These are phyloP conservation scores for Coffea canephora DNA, from an alignment of 257 asterid genomes.

Conservation along the genomic window DNA sequence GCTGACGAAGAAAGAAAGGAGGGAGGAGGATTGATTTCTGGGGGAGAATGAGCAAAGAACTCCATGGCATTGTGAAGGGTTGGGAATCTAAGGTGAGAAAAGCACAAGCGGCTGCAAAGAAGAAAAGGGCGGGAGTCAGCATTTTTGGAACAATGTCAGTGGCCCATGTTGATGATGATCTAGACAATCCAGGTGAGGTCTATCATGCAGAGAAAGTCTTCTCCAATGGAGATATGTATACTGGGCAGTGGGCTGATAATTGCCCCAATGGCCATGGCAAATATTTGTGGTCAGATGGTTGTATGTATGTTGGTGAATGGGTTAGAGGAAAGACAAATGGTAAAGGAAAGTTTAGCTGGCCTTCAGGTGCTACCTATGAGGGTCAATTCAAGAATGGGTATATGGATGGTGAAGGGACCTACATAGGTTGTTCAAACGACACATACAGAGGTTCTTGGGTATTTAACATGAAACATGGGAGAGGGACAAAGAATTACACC, in stretches of 20 bases:
- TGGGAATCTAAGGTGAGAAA: slow-evolving; percentile 70
- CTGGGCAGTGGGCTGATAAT: slow-evolving; percentile 67
- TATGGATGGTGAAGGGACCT: slow-evolving; percentile 90
- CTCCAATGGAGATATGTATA: slow-evolving; percentile 66
- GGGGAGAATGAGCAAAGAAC: slow-evolving; percentile 66
- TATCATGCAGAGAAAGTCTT: slow-evolving; percentile 59
- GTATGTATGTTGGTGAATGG: slow-evolving; percentile 94
- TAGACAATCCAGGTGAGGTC: slow-evolving; percentile 34
- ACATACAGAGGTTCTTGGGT: slow-evolving; percentile 73
- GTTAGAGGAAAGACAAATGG: slow-evolving; percentile 56
- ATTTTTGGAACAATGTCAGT: slow-evolving; percentile 74
- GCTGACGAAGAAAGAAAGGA: slow-evolving; percentile 10
- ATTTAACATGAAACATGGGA: slow-evolving; percentile 65
- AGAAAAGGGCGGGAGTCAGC: slow-evolving; percentile 33
- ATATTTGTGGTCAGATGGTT: slow-evolving; percentile 80
- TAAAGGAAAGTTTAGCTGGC: slow-evolving; percentile 89
- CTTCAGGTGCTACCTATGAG: slow-evolving; percentile 83
- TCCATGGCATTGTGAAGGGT: slow-evolving; percentile 74
- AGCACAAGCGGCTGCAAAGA: slow-evolving; percentile 57
- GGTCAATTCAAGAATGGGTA: slow-evolving; percentile 77
- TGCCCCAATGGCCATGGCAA: slow-evolving; percentile 76
- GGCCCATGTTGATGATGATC: slow-evolving; percentile 84
- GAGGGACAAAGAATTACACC: slow-evolving; percentile 49
- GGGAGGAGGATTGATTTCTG: slow-evolving; percentile 12
- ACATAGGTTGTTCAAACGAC: slow-evolving; percentile 56